Percentiles rank a stretch among this genome's conserved stretches.
Conservation (phyloP, 2,329 filamentous ascomycete species). For the Aspergillus brunneoviolaceus region DNA sequence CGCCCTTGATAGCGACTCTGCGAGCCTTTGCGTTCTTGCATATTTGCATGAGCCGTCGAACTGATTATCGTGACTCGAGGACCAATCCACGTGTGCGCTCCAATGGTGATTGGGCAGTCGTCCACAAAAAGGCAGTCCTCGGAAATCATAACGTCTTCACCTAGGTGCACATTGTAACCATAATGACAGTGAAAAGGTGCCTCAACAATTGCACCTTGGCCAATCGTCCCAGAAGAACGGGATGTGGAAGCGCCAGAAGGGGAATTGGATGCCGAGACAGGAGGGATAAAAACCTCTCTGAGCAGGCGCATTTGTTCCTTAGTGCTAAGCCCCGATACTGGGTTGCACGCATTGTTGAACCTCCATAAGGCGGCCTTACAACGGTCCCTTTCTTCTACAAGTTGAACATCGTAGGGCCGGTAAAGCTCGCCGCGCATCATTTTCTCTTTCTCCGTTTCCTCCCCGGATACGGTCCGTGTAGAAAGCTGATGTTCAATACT, state of each 20-base stretch:
- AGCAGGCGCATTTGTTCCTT: constrained; percentile 43
- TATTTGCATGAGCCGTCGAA: constrained; percentile 69
- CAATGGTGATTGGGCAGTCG: constrained; percentile 78
- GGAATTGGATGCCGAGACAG: constrained; percentile 38
- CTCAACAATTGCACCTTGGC: constrained; percentile 76
- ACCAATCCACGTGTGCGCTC: constrained; percentile 67
- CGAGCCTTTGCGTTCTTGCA: constrained; percentile 70
- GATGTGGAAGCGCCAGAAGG: constrained; percentile 54
- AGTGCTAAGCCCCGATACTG: constrained; percentile 66
- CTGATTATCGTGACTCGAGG: constrained; percentile 86
- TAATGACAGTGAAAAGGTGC: constrained; percentile 91
- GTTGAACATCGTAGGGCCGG: constrained; percentile 72
- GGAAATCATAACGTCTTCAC: constrained; percentile 78
- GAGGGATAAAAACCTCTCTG: constrained; percentile 40
- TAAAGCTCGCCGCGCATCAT: constrained; percentile 83
- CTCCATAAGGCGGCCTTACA: constrained; percentile 79
- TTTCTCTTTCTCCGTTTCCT: constrained; percentile 76
- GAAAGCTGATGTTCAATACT: constrained; percentile 44
- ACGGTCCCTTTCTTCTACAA: constrained; percentile 79
- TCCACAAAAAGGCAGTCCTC: constrained; percentile 84
- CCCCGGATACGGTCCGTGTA: constrained; percentile 41
- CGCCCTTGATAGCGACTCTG: constrained; percentile 70
- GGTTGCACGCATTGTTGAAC: constrained; percentile 82
- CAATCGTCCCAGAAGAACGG: constrained; percentile 61
- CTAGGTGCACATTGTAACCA: constrained; percentile 90